Evolutionary conservation across 2,329 filamentous ascomycete species (phyloP).

Genomic region (Hymenotorrendiella dingleyae): DNA sequence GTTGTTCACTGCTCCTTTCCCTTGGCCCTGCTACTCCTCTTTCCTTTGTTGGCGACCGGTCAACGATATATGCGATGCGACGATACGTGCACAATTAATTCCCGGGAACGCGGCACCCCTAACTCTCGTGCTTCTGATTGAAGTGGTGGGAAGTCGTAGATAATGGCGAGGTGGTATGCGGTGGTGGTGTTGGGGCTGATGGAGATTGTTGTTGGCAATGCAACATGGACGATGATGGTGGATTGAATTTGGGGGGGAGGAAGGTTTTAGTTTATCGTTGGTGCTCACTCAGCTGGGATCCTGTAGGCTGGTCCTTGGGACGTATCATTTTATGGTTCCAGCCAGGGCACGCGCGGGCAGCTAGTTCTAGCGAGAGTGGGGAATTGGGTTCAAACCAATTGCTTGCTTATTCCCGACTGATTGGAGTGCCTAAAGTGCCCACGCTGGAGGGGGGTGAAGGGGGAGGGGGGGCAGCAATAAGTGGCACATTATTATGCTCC

Average conservation of each 20-base stretch:
- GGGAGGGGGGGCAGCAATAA: too few relatives aligned
- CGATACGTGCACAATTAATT: neutral
- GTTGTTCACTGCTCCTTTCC: neutral
- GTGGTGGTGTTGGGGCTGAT: neutral
- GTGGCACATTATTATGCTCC: too few relatives aligned
- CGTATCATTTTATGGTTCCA: too few relatives aligned
- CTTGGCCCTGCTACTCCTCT: neutral
- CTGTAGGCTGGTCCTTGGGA: slow-evolving; percentile 1
- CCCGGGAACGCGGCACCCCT: neutral
- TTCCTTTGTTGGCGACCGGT: neutral
- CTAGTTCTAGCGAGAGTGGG: too few relatives aligned
- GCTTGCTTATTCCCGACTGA: too few relatives aligned
- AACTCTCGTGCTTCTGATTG: neutral
- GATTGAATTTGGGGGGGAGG: neutral
- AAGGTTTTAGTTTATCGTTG: neutral
- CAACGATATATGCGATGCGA: neutral
- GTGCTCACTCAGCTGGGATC: neutral
- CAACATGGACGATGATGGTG: neutral
- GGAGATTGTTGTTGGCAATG: too few relatives aligned
- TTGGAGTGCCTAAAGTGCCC: too few relatives aligned
- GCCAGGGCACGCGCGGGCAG: too few relatives aligned
- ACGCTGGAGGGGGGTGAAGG: too few relatives aligned
- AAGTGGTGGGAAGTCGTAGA: neutral
- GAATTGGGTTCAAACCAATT: too few relatives aligned
- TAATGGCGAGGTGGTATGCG: neutral